Evolutionary conservation across 2,329 filamentous ascomycete genomes (phyloP), one percentile per base, ranked within the genome.

Genomic region (Colletotrichum coccodes): DNA sequence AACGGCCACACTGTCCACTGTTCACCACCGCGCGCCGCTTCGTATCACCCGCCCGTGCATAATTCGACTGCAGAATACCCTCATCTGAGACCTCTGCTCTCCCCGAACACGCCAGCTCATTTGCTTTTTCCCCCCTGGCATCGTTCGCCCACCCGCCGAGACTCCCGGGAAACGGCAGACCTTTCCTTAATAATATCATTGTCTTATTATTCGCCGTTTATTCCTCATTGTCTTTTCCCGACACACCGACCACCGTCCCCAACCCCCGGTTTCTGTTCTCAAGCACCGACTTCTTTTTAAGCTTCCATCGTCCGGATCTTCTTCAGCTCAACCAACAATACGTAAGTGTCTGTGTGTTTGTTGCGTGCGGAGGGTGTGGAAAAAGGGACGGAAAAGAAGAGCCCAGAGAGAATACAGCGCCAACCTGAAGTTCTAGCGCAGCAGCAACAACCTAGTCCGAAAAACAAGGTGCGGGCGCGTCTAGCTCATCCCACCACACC

Each of bases 121-220:
- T 68, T 69, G 61, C 61, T 70, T 70, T 70, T 70, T 61, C 57
- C 40, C 34, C 56, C 62, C 57, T 68, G 67, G 58, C 52, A 70
- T 68, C 52, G 44, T 42, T 63, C 50, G 58, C 44, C 50, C 38
- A 34, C 36, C 30, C 60, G 46, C 63, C 63, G 67, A 57, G 63
- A 68, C 53, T 65, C 40, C 28, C 67, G 63, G 63, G 46, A 68
- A 67, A 68, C 67, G 63, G 67, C 54, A 62, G 57, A 53, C 67
- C 47, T 34, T 70, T 52, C 57, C 53, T 50, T 70, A 68, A 58
- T 70, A 70, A 70, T 70, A 58, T 60, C 57, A 50, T 70, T 70
- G 63, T 70, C 64, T 70, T 70, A 53, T 63, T 68, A 56, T 61
- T 9, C 28, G 58, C 56, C 60, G 54, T 68, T 52, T 53, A 40